These are phyloP conservation scores for Aquanectria penicillioides DNA, from an alignment of 2,329 filamentous ascomycete genomes.

Conservation along the genomic window DNA sequence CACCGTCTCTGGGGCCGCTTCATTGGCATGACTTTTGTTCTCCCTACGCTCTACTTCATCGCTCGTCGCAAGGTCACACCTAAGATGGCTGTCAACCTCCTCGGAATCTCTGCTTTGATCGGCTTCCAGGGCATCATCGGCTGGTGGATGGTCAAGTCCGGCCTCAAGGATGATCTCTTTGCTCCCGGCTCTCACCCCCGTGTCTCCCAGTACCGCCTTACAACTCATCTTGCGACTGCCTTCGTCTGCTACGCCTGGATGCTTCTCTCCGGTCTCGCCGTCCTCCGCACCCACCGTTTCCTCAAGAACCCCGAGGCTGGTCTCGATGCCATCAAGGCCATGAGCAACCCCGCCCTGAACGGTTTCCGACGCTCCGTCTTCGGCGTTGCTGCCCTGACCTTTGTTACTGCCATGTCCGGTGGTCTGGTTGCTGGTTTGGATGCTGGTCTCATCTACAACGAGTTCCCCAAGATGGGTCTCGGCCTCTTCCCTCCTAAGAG, in stretches of 20 bases:
- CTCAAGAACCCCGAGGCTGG: slow-evolving; percentile 73
- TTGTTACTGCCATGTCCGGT: slow-evolving; percentile 91
- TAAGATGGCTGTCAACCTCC: slow-evolving; percentile 79
- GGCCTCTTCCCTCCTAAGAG: slow-evolving; percentile 82
- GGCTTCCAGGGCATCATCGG: slow-evolving; percentile 95
- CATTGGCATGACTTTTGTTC: slow-evolving; percentile 87
- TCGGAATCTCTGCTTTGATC: slow-evolving; percentile 88
- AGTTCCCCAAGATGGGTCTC: slow-evolving; percentile 94
- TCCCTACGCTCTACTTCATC: slow-evolving; percentile 91
- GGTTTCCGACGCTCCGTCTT: slow-evolving; percentile 79
- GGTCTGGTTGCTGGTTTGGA: slow-evolving; percentile 94
- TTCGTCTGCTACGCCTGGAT: slow-evolving; percentile 95
- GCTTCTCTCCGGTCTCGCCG: slow-evolving; percentile 86
- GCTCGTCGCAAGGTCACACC: slow-evolving; percentile 80
- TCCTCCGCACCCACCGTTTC: slow-evolving; percentile 81
- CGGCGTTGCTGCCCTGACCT: slow-evolving; percentile 79
- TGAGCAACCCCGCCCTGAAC: slow-evolving; percentile 74
- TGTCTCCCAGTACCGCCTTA: slow-evolving; percentile 93
- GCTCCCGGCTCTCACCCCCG: slow-evolving; percentile 89
- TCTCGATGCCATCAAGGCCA: slow-evolving; percentile 66
- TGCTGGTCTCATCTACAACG: slow-evolving; percentile 97
- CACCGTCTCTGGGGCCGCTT: slow-evolving; percentile 94
- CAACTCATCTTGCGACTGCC: slow-evolving; percentile 88
- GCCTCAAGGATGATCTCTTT: slow-evolving; percentile 94
- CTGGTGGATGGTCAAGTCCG: slow-evolving; percentile 99